Evolutionary conservation across 495 filamentous ascomycete genomes (phyloP), one percentile per base, ranked within the genome.

Genomic region (Echria macrotheca): DNA sequence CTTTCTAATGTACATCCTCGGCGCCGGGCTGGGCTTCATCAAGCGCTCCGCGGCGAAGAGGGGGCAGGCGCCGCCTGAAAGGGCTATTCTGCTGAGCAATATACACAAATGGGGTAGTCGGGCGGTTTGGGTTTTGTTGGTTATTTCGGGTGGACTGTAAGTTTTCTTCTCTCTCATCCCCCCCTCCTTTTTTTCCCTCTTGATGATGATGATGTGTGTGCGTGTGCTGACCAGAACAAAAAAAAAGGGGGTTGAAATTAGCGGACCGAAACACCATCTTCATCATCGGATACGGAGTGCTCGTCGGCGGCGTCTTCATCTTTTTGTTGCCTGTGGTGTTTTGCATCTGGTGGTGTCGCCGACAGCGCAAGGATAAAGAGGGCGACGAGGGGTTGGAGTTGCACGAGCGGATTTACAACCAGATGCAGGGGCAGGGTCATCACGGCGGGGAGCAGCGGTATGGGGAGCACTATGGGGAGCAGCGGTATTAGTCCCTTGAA

Each of bases 1-100:
- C 49, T 50, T 80, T 37, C 51, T 59, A 19, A 74, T 81, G 58
- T 70, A 75, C 35, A 50, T 54, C 5, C 66, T 81, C 40, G 76
- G 74, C 17, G 65, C 73, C 49, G 48, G 67, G 26, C 68, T 80
- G 54, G 74, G 79, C 49, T 65, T 67, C 24, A 57, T 70, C 38
- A 80, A 68, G 64, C 72, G 68, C 39, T 52, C 66, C 38, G 69
- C 66, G 10, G 61, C 69, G 51, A 55, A 64, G 22, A 54, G 69
- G 2, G 77, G 75, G 0, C 67, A 71, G 45, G 53, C 45, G 14
- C 42, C 44, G 23, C 46, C 53, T 5, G 26, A 50, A 49, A 25
- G 33, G 22, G 41, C 24, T 32, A 8, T 8, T 1, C 4, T 54
- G 46, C 15, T 56, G 47, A 47, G 37, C 2, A 43, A 37, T 18